Percentiles rank a stretch among this genome's conserved stretches.
These are phyloP conservation scores for Vitis hybrid DNA, from an alignment of 177 flowering plant genomes.

Conservation along the genomic window DNA sequence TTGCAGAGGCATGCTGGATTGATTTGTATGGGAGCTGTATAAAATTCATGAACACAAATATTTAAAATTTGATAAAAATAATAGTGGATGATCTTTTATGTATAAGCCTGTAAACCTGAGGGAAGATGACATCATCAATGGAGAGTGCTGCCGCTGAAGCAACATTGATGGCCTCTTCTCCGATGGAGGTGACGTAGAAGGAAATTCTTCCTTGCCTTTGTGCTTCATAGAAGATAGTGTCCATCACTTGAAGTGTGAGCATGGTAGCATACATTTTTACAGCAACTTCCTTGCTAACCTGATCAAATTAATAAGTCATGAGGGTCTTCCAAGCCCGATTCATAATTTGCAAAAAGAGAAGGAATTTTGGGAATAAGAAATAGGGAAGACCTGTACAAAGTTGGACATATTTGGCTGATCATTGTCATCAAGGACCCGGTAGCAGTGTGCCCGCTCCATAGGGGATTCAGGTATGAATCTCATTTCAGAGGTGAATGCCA, in stretches of 20 bases:
- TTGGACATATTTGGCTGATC: constrained; percentile 36
- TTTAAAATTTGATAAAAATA: not conserved
- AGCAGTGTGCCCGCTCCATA: constrained; percentile 58
- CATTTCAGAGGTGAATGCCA: constrained; percentile 59
- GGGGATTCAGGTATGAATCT: constrained; percentile 64
- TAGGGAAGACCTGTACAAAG: constrained; percentile 31
- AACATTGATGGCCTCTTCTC: constrained; percentile 91
- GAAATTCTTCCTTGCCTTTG: constrained; percentile 97
- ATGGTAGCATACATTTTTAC: constrained; percentile 69
- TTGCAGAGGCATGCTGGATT: too few species aligned
- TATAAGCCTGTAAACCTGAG: constrained; percentile 58
- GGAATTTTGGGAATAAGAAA: not conserved
- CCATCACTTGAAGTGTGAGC: constrained; percentile 88
- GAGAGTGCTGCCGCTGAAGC: constrained; percentile 92
- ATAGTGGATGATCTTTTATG: not conserved
- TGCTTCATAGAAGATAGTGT: constrained; percentile 83
- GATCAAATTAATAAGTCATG: not conserved
- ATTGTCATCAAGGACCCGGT: constrained; percentile 77
- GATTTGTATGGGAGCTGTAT: too few species aligned
- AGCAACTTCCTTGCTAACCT: constrained; percentile 72
- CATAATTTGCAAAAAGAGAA: not conserved
- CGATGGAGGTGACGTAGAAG: constrained; percentile 73
- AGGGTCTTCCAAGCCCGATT: not conserved
- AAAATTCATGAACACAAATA: too few species aligned
- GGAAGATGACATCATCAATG: constrained; percentile 62